These are phyloP conservation scores for Chytriomyces sp. DNA, from an alignment of 192 early-diverging fungal species.

Conservation along the genomic window DNA sequence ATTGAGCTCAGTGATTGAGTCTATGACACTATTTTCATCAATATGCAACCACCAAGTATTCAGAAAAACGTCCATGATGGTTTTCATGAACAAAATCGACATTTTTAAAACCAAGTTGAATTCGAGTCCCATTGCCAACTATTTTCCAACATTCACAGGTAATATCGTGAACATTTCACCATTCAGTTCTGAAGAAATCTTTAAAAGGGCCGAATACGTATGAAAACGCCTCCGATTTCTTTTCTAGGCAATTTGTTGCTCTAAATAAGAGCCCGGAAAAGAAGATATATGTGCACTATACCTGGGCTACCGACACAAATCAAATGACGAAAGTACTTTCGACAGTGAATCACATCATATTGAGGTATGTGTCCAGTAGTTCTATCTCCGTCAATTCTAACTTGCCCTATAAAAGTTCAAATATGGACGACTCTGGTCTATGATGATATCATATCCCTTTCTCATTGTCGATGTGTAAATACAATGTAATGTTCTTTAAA, in stretches of 20 bases:
- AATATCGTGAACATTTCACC: no score
- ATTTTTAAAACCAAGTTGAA: no score
- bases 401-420: not conserved
- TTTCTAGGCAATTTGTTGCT: constrained; percentile 41
- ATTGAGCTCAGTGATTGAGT: constrained; percentile 46
- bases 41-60: constrained; percentile 50
- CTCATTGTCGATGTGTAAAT: no score
- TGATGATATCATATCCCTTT: no score
- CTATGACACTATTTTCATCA: constrained; percentile 43
- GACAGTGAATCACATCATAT: constrained; percentile 34
- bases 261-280: constrained; percentile 46
- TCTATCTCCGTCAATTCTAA: not conserved
- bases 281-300: constrained; percentile 61
- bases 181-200: no score
- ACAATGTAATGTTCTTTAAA: no score
- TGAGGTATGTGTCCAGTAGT: constrained; percentile 7
- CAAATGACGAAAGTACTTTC: constrained; percentile 51
- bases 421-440: constrained; percentile 8
- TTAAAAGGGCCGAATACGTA: constrained; percentile 44
- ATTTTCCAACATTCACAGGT: constrained; percentile 82
- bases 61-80: constrained; percentile 41
- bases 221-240: constrained; percentile 49
- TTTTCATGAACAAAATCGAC: constrained; percentile 59
- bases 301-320: constrained; percentile 62
- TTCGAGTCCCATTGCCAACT: constrained; percentile 67